Base-by-base conservation (phyloP, 345 rosid species). In the Schrenkiella parvula region DNA sequence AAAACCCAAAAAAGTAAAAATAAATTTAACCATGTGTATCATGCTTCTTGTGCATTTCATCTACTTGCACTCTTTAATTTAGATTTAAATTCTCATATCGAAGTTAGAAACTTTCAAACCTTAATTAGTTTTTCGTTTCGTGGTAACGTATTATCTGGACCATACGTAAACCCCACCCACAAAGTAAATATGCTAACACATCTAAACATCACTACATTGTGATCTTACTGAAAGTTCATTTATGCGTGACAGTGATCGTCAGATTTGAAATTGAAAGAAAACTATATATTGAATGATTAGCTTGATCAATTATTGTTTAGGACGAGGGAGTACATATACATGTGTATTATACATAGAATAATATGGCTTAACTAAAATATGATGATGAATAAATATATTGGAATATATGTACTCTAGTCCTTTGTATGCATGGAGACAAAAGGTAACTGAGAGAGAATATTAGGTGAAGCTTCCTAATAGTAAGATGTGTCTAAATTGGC, bases 401-500 rank as follows among this genome's bases (percentile, higher is more conserved):
- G 43, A 55, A 43, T 51, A 12, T 52, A 62, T 52, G 19, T 47
- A 19, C 52, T 47, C 26, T 69, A 34, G 15, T 67, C 38, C 2
- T 53, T 62, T 37, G 34, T 62, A 69, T 54, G 75, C 70, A 69
- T 69, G 43, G 44, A 62, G 71, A 69, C 75, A 76, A 69, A 53
- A 44, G 21, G 37, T 18, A 28, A 62, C 26, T 21, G 65, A 1
- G 46, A 59, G 15, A 63, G 75, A 76, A 76, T 76, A 59, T 76
- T 76, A 76, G 75, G 75, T 76, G 79, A 76, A 76, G 44, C 66
- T 70, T 55, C 37, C 43, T 63, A 54, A 55, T 47, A 63, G 68
- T 62, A 75, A 74, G 53, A 67, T 42, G 72, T 56, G 62, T 23
- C 50, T 53, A 17, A 64, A 55, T 74, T 50, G 73, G 66, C 67